Base-by-base conservation (phyloP, 2,329 filamentous ascomycete genomes). In the Sphaerulina musiva region DNA sequence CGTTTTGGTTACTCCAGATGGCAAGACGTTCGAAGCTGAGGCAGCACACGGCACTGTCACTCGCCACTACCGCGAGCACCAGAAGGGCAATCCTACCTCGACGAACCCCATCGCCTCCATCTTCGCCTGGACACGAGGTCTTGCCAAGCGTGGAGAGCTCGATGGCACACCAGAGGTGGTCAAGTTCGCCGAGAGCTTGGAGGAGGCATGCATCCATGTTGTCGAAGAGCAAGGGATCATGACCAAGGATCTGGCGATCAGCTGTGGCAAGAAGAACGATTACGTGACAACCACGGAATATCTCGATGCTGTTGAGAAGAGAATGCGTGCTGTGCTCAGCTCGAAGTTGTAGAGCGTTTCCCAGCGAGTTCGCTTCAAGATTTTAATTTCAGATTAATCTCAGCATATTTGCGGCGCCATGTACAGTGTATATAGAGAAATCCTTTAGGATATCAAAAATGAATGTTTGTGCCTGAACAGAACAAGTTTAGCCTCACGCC, bases 61-160 rank as follows among this genome's bases (percentile, higher is more conserved):
- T 51, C 89, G 93, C 68, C 93, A 97, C 80, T 97, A 90, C 84
- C 89, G 93, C 71, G 92, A 97, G 79, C 88, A 97, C 81, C 93
- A 97, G 77, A 96, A 96, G 80, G 93, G 93, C 71, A 85, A 85
- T 66, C 89, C 95, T 76, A 98, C 93, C 53, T 95, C 90, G 43
- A 98, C 93, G 64, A 97, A 98, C 84, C 93, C 93, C 58, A 97
- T 97, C 67, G 93, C 93, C 60, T 95, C 89, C 71, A 97, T 98
- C 78, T 98, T 97, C 73, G 93, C 93, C 68, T 98, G 93, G 93
- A 97, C 93, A 57, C 87, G 93, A 56, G 93, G 93, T 68, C 83
- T 98, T 46, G 77, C 89, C 65, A 93, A 96, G 81, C 88, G 93
- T 67, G 93, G 93, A 66, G 86, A 89, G 77, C 83, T 98, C 62